phyloP scores from a whole-genome alignment of 805 yeast species.

The Candida gorgasii region DNA sequence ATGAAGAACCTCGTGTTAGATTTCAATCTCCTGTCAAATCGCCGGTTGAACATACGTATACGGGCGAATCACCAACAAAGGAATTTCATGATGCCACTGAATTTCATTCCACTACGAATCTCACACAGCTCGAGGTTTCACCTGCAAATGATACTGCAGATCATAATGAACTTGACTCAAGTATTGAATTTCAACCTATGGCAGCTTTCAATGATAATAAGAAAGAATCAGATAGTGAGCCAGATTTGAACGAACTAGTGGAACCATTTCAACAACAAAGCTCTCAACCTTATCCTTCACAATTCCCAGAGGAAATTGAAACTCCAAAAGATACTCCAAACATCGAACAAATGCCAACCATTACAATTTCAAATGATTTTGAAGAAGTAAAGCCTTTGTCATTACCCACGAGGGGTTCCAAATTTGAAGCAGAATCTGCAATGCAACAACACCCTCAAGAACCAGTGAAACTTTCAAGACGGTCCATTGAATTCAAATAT shows the following conservation, averaged over 20 bases:
- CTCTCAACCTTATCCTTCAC: slow-evolving; percentile 6
- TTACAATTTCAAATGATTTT: not conserved
- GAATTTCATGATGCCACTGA: not conserved
- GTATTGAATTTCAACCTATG: slow-evolving; percentile 1
- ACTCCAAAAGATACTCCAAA: slow-evolving; percentile 4
- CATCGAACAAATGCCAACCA: slow-evolving; percentile 5
- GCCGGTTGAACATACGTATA: no score
- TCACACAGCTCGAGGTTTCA: no score
- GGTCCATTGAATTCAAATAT: slow-evolving; percentile 18
- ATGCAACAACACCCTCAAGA: no score
- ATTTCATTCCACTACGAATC: not conserved
- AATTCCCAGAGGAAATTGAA: slow-evolving; percentile 12
- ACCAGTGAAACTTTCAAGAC: slow-evolving; percentile 7
- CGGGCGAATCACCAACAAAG: no score
- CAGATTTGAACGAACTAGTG: slow-evolving; percentile 6
- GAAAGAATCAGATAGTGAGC: slow-evolving; percentile 5
- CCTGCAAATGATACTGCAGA: not conserved
- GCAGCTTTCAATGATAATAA: no score
- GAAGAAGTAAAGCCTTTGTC: slow-evolving; percentile 4
- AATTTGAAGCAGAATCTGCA: no score
- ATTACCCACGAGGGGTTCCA: not conserved
- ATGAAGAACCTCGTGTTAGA: not conserved
- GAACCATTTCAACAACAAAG: not conserved
- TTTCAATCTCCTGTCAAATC: not conserved
- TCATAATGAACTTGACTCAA: not conserved